phyloP scores from a whole-genome alignment of 352 stramenopile genomes.

The Pythium vanterpoolii region DNA sequence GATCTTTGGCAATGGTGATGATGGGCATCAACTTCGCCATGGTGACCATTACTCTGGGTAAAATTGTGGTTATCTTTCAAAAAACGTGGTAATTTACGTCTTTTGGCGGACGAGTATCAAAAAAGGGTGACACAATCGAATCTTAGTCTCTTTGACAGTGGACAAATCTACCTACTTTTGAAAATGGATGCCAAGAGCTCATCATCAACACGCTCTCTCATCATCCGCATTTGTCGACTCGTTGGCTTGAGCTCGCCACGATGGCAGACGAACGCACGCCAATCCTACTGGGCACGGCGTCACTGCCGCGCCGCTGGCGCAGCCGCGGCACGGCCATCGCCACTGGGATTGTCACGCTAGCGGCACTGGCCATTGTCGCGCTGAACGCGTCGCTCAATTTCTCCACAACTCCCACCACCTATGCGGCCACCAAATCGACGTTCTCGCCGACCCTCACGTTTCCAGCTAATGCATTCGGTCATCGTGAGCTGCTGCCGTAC shows the following conservation, averaged over 20 bases:
- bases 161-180: no score
- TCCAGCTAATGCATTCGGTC: conserved; percentile 12
- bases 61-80: no score
- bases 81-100: no score
- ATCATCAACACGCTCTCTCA: no score
- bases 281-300: conserved; percentile 5
- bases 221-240: not conserved
- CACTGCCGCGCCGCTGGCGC: not conserved
- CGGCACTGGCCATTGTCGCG: conserved; percentile 7
- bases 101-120: no score
- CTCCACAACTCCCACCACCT: not conserved
- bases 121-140: not conserved
- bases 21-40: not conserved
- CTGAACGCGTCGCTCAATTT: conserved; percentile 14
- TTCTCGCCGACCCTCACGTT: conserved; percentile 20
- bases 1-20: not conserved
- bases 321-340: conserved; percentile 3
- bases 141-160: not conserved
- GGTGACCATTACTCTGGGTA: not conserved
- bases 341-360: conserved; percentile 8
- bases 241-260: not conserved
- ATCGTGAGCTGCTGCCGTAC: conserved; percentile 34
- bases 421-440: not conserved
- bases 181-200: no score
- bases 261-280: conserved; percentile 15